A percentile compares a stretch with the other conserved stretches of the same genome.
Conservation (phyloP, 1,284 basidiomycete species). For the Cutaneotrichosporon curvatum region DNA sequence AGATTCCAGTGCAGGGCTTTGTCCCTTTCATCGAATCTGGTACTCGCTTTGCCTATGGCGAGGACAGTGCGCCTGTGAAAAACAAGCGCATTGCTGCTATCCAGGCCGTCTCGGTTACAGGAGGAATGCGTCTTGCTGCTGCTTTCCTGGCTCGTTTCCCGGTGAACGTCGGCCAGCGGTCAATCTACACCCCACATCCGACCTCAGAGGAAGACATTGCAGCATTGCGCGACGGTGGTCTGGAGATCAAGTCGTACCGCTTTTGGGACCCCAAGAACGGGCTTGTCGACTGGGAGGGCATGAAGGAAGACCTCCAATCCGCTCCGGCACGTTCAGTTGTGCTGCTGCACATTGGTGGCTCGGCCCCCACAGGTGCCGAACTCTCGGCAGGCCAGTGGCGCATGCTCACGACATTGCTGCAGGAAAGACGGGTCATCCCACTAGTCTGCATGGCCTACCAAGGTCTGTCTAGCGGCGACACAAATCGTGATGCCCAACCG, state of each 20-base stretch:
- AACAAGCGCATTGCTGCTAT: constrained; percentile 46
- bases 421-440: constrained; percentile 39
- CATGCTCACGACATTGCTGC: constrained; percentile 50
- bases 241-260: constrained; percentile 37
- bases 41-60: constrained; percentile 37
- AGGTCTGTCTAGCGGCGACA: constrained; percentile 41
- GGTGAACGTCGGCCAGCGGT: constrained; percentile 12
- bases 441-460: constrained; percentile 43
- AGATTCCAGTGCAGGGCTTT: constrained; percentile 38
- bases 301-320: constrained; percentile 57
- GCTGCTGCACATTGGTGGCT: constrained; percentile 86
- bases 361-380: constrained; percentile 94
- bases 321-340: constrained; percentile 67
- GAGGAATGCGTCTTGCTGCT: constrained; percentile 87
- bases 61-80: constrained; percentile 56
- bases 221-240: constrained; percentile 35
- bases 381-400: constrained; percentile 85
- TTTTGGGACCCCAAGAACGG: constrained; percentile 90
- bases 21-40: constrained; percentile 37
- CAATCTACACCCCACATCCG: constrained; percentile 34
- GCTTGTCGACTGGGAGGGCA: constrained; percentile 72
- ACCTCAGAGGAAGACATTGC: constrained; percentile 36
- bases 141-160: constrained; percentile 74
- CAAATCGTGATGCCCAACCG: constrained; percentile 40
- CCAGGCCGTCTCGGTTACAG: constrained; percentile 92